Base-by-base conservation (phyloP, 2,329 filamentous ascomycete species). In the Aspergillus awamori region DNA sequence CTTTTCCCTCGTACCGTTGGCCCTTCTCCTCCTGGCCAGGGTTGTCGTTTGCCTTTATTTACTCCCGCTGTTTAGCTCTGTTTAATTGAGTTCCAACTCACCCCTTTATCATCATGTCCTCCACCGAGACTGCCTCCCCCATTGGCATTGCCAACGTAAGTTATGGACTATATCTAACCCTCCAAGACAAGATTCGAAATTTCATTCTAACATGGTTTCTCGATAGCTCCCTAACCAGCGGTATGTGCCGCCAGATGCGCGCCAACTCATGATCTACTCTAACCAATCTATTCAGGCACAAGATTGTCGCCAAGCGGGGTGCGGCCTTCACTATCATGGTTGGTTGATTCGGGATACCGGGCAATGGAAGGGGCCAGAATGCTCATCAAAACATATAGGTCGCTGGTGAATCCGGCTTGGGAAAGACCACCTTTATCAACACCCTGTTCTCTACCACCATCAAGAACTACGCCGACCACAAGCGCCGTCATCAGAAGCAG, bases 361-460 rank as follows among this genome's bases (percentile, higher is more conserved):
- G n/a, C 22, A 20, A n/a, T 57, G 38, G 22, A 58, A 15, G 30
- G 47, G 55, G 57, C 30, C 41, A 45, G 20, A 30, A 56, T 33
- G 62, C 74, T 79, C 69, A 76, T 69, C 5, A 2, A 61, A 45
- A 49, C 59, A 15, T 45, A 57, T 74, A 96, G 93, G 93, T 98
- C 82, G 95, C 95, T 83, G 94, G 94, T 83, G 94, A 99, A 84
- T 98, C 95, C 70, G 94, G 94, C 76, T 84, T 98, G 72, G 95
- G 95, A 84, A 99, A 99, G 88, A 99, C 96, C 26, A 99, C 95
- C 74, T 99, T 99, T 83, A 98, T 99, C 88, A 99, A 99, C 89
- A 99, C 95, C 63, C 89, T 99, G 64, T 99, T 99, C 87, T 99
- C 95, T 66, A 99, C 96, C 69, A 99, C 95, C 73, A 99, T 99